phyloP scores from a whole-genome alignment of 2,329 filamentous ascomycete species.

The Colletotrichum tabaci region DNA sequence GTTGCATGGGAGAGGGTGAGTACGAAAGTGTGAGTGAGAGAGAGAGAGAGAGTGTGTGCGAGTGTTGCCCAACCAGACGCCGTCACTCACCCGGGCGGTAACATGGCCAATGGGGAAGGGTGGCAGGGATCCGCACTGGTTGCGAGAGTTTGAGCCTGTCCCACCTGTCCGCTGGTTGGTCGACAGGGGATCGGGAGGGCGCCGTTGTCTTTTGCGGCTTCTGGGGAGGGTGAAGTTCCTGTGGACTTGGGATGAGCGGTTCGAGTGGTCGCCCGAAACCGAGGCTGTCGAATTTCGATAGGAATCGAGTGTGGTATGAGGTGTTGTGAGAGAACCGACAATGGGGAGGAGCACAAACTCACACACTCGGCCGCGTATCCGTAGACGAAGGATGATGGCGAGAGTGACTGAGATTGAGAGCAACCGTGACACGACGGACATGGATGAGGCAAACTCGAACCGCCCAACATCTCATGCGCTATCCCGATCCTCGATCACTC shows the following conservation, averaged over 20 bases:
- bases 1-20: slow-evolving; percentile 31
- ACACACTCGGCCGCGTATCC: neutral
- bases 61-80: slow-evolving; percentile 43
- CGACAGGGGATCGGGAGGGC: neutral
- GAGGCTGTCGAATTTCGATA: slow-evolving; percentile 4
- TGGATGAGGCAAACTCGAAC: slow-evolving; percentile 24
- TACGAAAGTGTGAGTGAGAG: neutral
- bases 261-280: neutral
- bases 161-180: slow-evolving; percentile 25
- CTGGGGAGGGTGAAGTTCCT: neutral
- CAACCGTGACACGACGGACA: neutral
- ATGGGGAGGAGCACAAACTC: neutral
- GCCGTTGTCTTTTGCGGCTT: slow-evolving; percentile 5
- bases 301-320: neutral
- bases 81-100: slow-evolving; percentile 53
- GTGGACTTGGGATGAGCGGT: neutral
- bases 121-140: slow-evolving; percentile 20
- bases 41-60: neutral
- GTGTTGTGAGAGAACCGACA: neutral
- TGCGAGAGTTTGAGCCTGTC: slow-evolving; percentile 28
- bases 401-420: neutral
- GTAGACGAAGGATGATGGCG: too few relatives aligned
- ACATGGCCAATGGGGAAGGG: slow-evolving; percentile 48
- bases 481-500: slow-evolving; percentile 7
- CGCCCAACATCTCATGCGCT: slow-evolving; percentile 15